phyloP scores from a whole-genome alignment of 2,329 filamentous ascomycete genomes.

The Xylaria digitata region DNA sequence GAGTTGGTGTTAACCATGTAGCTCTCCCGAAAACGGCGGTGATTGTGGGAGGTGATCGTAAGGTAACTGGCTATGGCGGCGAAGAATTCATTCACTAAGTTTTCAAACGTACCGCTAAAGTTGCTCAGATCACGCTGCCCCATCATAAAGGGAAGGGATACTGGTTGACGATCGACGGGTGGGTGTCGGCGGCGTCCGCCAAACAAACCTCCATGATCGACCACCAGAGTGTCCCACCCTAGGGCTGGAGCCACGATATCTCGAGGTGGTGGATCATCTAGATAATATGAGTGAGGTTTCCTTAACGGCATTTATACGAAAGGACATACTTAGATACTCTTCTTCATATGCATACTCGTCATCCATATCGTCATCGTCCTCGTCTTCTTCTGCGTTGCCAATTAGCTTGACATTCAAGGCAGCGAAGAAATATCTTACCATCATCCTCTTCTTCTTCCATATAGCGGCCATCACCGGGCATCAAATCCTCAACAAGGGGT shows the following conservation, averaged over 20 bases:
- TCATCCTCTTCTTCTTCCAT: constrained; percentile 70
- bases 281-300: constrained; percentile 24
- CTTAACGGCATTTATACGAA: neutral
- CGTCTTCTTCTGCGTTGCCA: constrained; percentile 58
- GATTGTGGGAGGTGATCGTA: neutral
- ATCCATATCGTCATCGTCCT: constrained; percentile 76
- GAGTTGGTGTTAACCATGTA: constrained; percentile 43
- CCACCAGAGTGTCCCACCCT: constrained; percentile 68
- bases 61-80: neutral
- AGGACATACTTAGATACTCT: constrained; percentile 64
- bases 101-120: constrained; percentile 45
- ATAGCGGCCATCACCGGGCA: constrained; percentile 64
- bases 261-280: constrained; percentile 58
- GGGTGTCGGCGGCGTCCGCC: constrained; percentile 65
- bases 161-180: constrained; percentile 67
- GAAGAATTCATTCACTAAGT: constrained; percentile 1
- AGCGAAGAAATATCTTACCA: constrained; percentile 50
- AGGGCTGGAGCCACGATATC: constrained; percentile 59
- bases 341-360: constrained; percentile 74
- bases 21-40: neutral
- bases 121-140: constrained; percentile 46
- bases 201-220: constrained; percentile 58
- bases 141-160: constrained; percentile 60
- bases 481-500: constrained; percentile 60
- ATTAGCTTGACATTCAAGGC: constrained; percentile 40